Evolutionary conservation across 2,329 filamentous ascomycete genomes (phyloP), one percentile per base, ranked within the genome.

Genomic region (Colletotrichum cereale): DNA sequence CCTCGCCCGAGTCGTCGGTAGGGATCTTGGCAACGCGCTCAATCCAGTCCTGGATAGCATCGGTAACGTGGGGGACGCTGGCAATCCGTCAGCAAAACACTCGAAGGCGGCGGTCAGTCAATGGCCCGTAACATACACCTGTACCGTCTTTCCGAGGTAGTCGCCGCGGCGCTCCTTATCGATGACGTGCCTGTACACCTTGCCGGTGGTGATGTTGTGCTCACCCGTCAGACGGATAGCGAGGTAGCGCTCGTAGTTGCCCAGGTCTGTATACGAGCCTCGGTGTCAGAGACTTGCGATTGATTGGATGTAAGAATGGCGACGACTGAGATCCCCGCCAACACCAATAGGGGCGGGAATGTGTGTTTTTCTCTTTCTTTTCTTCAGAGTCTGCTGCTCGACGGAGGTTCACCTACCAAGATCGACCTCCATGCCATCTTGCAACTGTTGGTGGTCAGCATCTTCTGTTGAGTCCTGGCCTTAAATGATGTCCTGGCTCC

Each of bases 171-270:
- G 84, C 78, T 90, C 88, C 72, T 89, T 90, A 78, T 95, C 90
- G 77, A 97, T 95, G 65, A 98, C 95, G 77, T 93, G 90, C 78
- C 94, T 88, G 84, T 98, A 98, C 76, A 98, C 94, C 86, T 98
- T 98, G 79, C 96, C 96, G 7, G 96, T 97, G 4, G 96, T 99
- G 82, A 99, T 97, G 83, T 98, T 98, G 86, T 96, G 94, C 76
- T 97, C 95, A 73, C 91, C 87, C 11, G 90, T 94, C 73, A 98
- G 87, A 66, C 91, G 93, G 75, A 96, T 91, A 78, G 92, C 91
- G 66, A 97, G 90, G 80, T 97, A 97, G 44, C 82, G 79, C 71
- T 89, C 86, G 76, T 88, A 89, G 78, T 89, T 88, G 26, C 88
- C 88, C 55, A 90, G 82, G 76, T 90, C 88, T 16, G 58, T 63